Percentiles rank a stretch among this genome's conserved stretches.
phyloP scores from a whole-genome alignment of 306 rosid species.

The Acmispon strigosus region DNA sequence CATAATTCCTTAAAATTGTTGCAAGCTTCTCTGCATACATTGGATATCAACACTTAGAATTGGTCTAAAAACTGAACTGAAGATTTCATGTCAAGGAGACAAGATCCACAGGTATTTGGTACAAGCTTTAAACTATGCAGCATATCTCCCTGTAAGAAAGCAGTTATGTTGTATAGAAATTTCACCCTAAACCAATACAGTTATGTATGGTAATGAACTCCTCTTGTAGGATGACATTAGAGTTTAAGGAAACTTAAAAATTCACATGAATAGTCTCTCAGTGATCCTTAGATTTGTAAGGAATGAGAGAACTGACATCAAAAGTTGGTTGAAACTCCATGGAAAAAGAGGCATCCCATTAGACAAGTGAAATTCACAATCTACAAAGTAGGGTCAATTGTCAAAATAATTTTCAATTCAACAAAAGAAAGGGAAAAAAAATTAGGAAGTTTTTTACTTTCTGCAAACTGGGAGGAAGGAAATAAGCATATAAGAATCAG shows the following conservation, averaged over 20 bases:
- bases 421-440: background rate
- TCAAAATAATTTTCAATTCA: background rate
- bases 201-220: background rate
- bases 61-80: background rate
- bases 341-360: conserved; percentile 10
- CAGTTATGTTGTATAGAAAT: background rate
- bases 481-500: background rate
- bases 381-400: conserved; percentile 24
- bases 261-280: conserved; percentile 4
- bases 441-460: no score
- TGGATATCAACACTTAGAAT: background rate
- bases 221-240: background rate
- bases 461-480: background rate
- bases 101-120: background rate
- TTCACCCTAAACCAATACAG: background rate
- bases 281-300: conserved; percentile 21
- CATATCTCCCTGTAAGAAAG: conserved; percentile 1
- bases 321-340: conserved; percentile 16
- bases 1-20: conserved; percentile 42
- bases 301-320: conserved; percentile 29
- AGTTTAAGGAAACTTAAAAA: background rate
- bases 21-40: conserved; percentile 49
- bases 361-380: conserved; percentile 18
- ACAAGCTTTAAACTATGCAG: background rate
- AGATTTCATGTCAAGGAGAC: conserved; percentile 9